Conservation (phyloP, 768 basidiomycete species). For the Bullera alba region DNA sequence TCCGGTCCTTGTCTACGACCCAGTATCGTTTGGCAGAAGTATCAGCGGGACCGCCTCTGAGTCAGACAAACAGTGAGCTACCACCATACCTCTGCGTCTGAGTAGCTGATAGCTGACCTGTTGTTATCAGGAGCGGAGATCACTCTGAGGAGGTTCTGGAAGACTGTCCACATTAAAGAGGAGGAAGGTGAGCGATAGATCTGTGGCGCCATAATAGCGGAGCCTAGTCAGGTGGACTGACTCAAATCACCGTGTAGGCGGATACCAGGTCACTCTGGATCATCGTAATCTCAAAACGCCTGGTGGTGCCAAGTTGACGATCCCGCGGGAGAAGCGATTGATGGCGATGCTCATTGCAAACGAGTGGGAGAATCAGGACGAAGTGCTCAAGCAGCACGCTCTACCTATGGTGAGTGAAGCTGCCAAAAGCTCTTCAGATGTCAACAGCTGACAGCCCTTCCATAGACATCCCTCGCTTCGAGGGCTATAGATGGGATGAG, state of each 20-base stretch:
- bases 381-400: slow-evolving; percentile 76
- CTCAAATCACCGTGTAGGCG: slow-evolving; percentile 15
- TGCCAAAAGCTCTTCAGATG: not conserved
- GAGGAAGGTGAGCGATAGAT: slow-evolving; percentile 45
- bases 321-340: slow-evolving; percentile 65
- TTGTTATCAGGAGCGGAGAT: slow-evolving; percentile 71
- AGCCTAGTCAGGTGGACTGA: too few species aligned
- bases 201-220: not conserved
- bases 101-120: not conserved
- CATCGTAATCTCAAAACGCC: slow-evolving; percentile 81
- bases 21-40: too few species aligned
- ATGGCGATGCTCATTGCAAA: slow-evolving; percentile 79
- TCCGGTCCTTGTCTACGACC: too few species aligned
- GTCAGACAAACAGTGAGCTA: slow-evolving; percentile 34
- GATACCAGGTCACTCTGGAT: slow-evolving; percentile 66
- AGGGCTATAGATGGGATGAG: slow-evolving; percentile 75
- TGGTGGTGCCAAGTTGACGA: slow-evolving; percentile 62
- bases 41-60: slow-evolving; percentile 24
- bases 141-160: slow-evolving; percentile 89
- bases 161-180: slow-evolving; percentile 68
- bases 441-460: not conserved
- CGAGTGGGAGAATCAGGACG: slow-evolving; percentile 94
- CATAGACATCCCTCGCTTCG: slow-evolving; percentile 81
- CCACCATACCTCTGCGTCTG: slow-evolving; percentile 6
- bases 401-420: slow-evolving; percentile 68